A percentile compares a stretch with the other conserved stretches of the same genome.
phyloP scores from a whole-genome alignment of 1,284 basidiomycete genomes.

The Apiotrichum montevideense region DNA sequence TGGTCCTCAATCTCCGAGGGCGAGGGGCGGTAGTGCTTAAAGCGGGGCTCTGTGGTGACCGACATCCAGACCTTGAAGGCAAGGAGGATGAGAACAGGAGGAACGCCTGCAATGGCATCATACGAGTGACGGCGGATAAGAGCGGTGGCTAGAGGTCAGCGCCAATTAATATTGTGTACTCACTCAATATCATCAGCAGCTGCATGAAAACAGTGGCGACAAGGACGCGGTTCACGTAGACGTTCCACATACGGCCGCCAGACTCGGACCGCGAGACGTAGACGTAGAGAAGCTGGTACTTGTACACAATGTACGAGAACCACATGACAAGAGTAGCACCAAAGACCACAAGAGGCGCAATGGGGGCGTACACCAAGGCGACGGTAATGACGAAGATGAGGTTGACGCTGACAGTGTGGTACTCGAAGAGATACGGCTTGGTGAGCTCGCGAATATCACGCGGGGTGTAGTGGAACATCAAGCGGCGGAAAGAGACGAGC shows the following conservation, averaged over 20 bases:
- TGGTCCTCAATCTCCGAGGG: slow-evolving; percentile 45
- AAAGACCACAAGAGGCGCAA: slow-evolving; percentile 72
- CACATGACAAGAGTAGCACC: slow-evolving; percentile 71
- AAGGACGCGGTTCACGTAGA: slow-evolving; percentile 77
- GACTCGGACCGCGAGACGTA: slow-evolving; percentile 80
- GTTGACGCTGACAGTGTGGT: slow-evolving; percentile 46
- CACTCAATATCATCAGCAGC: slow-evolving; percentile 75
- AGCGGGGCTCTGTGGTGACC: slow-evolving; percentile 60
- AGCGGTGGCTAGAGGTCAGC: slow-evolving; percentile 43
- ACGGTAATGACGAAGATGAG: slow-evolving; percentile 79
- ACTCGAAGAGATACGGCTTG: slow-evolving; percentile 87
- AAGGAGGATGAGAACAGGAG: slow-evolving; percentile 68
- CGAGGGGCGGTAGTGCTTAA: slow-evolving; percentile 60
- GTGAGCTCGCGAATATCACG: slow-evolving; percentile 95
- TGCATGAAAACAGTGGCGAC: slow-evolving; percentile 74
- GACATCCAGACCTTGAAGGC: slow-evolving; percentile 76
- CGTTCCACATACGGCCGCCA: slow-evolving; percentile 89
- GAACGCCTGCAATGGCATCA: slow-evolving; percentile 51
- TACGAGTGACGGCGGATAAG: slow-evolving; percentile 68
- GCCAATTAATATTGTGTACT: slow-evolving; percentile 39
- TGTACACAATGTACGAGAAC: slow-evolving; percentile 55
- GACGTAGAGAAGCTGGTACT: slow-evolving; percentile 94
- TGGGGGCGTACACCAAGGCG: slow-evolving; percentile 80
- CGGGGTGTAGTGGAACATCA: slow-evolving; percentile 88
- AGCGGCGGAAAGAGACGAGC: slow-evolving; percentile 76